Evolutionary conservation across 352 stramenopile species (phyloP).

Genomic region (Lagenidium giganteum): DNA sequence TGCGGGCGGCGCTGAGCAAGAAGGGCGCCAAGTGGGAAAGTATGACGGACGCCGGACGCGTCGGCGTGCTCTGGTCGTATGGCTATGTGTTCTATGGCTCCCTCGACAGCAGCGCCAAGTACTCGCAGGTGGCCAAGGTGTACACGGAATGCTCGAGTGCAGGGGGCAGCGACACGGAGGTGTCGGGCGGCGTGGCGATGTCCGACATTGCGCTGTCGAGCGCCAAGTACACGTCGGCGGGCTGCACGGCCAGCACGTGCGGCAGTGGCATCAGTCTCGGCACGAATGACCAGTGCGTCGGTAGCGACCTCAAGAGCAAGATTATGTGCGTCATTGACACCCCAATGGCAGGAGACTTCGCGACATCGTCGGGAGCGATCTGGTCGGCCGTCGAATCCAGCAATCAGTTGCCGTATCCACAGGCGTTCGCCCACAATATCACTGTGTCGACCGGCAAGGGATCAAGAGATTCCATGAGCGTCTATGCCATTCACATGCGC

Average conservation of each 20-base stretch:
- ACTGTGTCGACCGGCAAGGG: not conserved
- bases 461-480: constrained; percentile 7
- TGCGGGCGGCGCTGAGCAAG: not conserved
- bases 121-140: constrained; percentile 23
- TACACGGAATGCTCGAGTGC: constrained; percentile 27
- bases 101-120: constrained; percentile 12
- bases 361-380: constrained; percentile 20
- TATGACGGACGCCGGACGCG: constrained; percentile 32
- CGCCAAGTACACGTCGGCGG: constrained; percentile 13
- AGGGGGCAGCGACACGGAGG: not conserved
- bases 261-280: constrained; percentile 27
- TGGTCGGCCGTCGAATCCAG: constrained; percentile 28
- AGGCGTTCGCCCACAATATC: constrained; percentile 28
- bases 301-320: constrained; percentile 8
- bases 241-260: constrained; percentile 11
- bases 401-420: constrained; percentile 28
- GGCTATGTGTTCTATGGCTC: constrained; percentile 35
- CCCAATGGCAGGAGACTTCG: constrained; percentile 2
- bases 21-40: constrained; percentile 15
- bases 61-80: constrained; percentile 39
- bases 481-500: constrained; percentile 42
- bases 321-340: constrained; percentile 29
- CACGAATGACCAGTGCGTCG: constrained; percentile 25
- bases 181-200: constrained; percentile 16
- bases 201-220: constrained; percentile 21